phyloP scores from a whole-genome alignment of 1,139 yeast genomes.

The Entelexis paramagnoliae region DNA sequence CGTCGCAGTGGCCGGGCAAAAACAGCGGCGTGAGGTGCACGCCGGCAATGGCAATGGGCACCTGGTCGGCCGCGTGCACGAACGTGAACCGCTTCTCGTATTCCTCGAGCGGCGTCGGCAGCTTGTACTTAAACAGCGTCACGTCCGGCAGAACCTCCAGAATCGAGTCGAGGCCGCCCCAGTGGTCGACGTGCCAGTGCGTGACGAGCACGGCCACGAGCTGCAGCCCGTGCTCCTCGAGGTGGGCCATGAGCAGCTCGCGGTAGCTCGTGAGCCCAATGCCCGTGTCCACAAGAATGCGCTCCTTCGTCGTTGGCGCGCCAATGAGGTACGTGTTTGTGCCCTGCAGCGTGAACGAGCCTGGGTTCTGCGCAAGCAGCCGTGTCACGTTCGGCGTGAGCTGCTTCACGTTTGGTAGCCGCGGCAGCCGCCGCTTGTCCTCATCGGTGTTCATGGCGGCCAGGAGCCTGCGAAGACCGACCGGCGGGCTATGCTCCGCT shows the following conservation, averaged over 20 bases:
- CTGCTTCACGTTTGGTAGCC: constrained; percentile 28
- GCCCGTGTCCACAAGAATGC: constrained; percentile 35
- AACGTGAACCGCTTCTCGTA: constrained; percentile 5
- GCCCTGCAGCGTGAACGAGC: constrained; percentile 35
- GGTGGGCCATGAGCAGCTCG: constrained; percentile 25
- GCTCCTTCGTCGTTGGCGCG: constrained; percentile 25
- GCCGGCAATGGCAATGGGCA: constrained; percentile 28
- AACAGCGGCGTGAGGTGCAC: constrained; percentile 29
- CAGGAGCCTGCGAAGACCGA: too few relatives aligned
- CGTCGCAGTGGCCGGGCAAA: constrained; percentile 36
- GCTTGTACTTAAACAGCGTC: constrained; percentile 11
- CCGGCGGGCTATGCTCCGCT: not conserved
- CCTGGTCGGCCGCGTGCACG: constrained; percentile 25
- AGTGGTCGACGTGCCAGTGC: constrained; percentile 37
- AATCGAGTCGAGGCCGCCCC: constrained; percentile 28
- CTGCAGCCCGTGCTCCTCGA: constrained; percentile 20
- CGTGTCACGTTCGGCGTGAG: constrained; percentile 34
- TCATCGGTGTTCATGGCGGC: not conserved
- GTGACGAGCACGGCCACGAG: constrained; percentile 29
- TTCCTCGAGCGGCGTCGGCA: constrained; percentile 5
- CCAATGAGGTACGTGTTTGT: constrained; percentile 37
- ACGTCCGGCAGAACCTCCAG: constrained; percentile 9
- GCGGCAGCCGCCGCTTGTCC: constrained; percentile 13
- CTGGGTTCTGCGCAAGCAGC: constrained; percentile 35
- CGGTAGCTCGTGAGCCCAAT: constrained; percentile 31